Percentiles rank a stretch among this genome's conserved stretches.
Evolutionary conservation across 2,329 filamentous ascomycete genomes (phyloP).

Genomic region (Allantophomopsis cytisporea): DNA sequence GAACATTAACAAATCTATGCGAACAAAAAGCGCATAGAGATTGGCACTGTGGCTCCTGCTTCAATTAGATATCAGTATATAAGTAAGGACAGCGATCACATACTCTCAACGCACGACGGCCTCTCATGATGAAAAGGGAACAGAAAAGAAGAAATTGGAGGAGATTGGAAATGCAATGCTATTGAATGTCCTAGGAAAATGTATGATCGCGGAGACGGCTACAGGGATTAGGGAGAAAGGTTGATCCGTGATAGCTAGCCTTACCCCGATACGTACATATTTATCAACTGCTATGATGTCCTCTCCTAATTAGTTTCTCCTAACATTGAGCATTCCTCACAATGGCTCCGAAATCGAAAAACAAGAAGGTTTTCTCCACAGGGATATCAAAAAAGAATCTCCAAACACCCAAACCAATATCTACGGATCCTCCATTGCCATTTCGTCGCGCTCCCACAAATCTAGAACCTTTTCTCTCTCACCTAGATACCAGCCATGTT

Average conservation of each 20-base stretch:
- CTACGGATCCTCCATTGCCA: slow-evolving; percentile 36
- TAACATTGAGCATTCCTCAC: neutral
- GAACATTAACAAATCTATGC: slow-evolving; percentile 15
- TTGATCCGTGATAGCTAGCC: too few relatives aligned
- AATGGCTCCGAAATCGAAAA: slow-evolving; percentile 17
- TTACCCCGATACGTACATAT: too few relatives aligned
- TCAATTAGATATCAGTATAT: neutral
- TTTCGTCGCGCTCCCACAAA: slow-evolving; percentile 53
- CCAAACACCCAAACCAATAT: slow-evolving; percentile 1
- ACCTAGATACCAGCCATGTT: slow-evolving; percentile 54
- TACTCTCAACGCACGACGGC: slow-evolving; percentile 15
- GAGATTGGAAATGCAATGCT: too few relatives aligned
- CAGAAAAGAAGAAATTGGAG: too few relatives aligned
- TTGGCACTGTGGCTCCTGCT: slow-evolving; percentile 10
- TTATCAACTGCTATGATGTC: too few relatives aligned
- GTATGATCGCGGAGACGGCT: neutral
- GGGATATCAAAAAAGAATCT: too few relatives aligned
- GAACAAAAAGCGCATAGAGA: slow-evolving; percentile 19
- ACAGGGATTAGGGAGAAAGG: too few relatives aligned
- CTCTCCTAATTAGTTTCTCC: too few relatives aligned
- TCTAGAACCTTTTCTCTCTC: slow-evolving; percentile 51
- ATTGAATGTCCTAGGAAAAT: too few relatives aligned
- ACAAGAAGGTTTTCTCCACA: slow-evolving; percentile 6
- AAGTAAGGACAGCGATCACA: neutral
- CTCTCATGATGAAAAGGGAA: slow-evolving; percentile 1